Percentiles rank a stretch among this genome's conserved stretches.
Conservation (phyloP, 2,329 filamentous ascomycete genomes). For the Xylaria sp. region DNA sequence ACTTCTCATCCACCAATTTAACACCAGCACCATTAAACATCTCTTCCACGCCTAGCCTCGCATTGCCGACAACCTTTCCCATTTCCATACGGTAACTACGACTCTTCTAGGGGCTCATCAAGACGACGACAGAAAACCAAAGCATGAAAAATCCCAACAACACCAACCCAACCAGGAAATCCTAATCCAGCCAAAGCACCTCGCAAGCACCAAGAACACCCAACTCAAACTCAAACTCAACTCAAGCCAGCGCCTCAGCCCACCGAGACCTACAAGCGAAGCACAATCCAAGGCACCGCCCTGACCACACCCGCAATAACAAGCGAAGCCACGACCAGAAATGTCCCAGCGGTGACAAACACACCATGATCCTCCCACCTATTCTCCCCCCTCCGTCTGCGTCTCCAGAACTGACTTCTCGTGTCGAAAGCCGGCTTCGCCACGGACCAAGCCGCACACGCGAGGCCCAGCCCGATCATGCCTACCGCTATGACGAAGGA, state of each 20-base stretch:
- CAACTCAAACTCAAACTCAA: neutral
- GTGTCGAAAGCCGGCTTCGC: slow-evolving; percentile 45
- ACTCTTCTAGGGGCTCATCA: neutral
- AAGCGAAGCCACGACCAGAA: slow-evolving; percentile 35
- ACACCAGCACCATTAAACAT: neutral
- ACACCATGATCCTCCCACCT: slow-evolving; percentile 41
- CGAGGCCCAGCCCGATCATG: slow-evolving; percentile 37
- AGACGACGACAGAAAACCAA: neutral
- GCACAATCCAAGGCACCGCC: slow-evolving; percentile 32
- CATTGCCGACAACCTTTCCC: neutral
- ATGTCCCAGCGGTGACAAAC: slow-evolving; percentile 38
- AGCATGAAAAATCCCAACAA: neutral
- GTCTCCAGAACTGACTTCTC: slow-evolving; percentile 42
- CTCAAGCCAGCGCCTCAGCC: neutral
- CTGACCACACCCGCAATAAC: slow-evolving; percentile 28
- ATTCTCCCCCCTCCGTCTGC: slow-evolving; percentile 38
- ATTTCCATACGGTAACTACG: neutral
- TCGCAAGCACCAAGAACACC: neutral
- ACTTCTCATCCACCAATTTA: neutral
- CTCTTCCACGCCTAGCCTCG: neutral
- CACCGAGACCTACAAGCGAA: neutral
- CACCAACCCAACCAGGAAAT: neutral
- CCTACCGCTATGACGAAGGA: slow-evolving; percentile 27
- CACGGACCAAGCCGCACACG: slow-evolving; percentile 42
- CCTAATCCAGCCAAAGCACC: neutral